phyloP scores from a whole-genome alignment of 2,329 filamentous ascomycete species.

The Fusarium paranaense region DNA sequence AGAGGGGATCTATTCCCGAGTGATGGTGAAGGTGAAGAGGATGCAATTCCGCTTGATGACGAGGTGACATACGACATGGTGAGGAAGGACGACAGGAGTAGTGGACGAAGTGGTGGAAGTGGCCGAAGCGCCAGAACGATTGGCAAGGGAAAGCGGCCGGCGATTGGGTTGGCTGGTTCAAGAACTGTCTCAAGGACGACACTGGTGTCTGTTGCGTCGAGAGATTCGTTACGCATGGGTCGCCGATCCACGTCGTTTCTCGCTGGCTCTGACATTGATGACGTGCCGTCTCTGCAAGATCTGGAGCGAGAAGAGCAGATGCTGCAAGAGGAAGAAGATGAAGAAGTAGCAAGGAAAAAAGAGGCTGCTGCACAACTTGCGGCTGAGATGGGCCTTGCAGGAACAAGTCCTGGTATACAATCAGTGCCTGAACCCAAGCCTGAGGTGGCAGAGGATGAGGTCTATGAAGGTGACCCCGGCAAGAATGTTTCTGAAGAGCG shows the following conservation, averaged over 20 bases:
- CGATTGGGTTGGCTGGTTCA: constrained; percentile 51
- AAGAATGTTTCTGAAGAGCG: constrained; percentile 24
- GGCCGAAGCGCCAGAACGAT: constrained; percentile 66
- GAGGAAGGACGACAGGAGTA: constrained; percentile 80
- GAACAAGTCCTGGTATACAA: constrained; percentile 22
- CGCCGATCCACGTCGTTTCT: constrained; percentile 46
- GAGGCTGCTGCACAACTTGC: constrained; percentile 65
- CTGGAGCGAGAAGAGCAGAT: constrained; percentile 65
- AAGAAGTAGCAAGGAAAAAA: constrained; percentile 64
- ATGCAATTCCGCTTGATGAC: constrained; percentile 92
- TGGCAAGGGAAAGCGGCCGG: constrained; percentile 69
- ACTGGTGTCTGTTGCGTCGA: constrained; percentile 57
- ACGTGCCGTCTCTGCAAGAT: constrained; percentile 62
- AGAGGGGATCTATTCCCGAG: constrained; percentile 92
- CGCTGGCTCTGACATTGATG: constrained; percentile 52
- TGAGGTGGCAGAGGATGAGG: constrained; percentile 50
- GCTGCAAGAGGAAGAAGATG: constrained; percentile 63
- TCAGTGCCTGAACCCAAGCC: constrained; percentile 38
- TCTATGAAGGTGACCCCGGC: constrained; percentile 30
- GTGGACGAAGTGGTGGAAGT: constrained; percentile 61
- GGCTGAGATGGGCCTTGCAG: constrained; percentile 59
- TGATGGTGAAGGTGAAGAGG: constrained; percentile 86
- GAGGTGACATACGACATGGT: constrained; percentile 89
- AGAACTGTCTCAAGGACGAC: constrained; percentile 71
- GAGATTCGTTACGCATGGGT: constrained; percentile 45